Conservation (phyloP, 345 rosid genomes). For the Eucalyptus camaldulensis region DNA sequence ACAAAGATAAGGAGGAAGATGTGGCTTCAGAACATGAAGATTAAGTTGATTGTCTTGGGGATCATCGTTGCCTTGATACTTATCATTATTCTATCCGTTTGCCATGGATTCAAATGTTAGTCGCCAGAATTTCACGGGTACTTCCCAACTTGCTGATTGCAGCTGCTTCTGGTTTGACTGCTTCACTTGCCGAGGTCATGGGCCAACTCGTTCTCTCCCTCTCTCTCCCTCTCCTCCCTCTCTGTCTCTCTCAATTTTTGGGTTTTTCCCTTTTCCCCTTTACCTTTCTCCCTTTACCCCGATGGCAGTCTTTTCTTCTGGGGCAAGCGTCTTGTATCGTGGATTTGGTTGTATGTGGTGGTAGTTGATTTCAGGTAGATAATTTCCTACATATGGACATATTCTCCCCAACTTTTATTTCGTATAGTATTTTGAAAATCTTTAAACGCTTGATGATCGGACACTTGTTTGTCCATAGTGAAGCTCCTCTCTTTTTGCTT, state of each 20-base stretch:
- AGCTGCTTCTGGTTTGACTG: neutral
- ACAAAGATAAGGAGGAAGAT: constrained; percentile 82
- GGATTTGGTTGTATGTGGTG: neutral
- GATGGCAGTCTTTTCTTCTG: neutral
- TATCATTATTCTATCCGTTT: constrained; percentile 51
- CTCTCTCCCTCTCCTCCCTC: neutral
- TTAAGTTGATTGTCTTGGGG: constrained; percentile 69
- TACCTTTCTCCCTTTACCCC: neutral
- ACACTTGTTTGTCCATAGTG: neutral
- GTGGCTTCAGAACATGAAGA: constrained; percentile 96
- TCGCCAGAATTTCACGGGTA: neutral
- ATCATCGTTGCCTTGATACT: constrained; percentile 54
- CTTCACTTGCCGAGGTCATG: neutral
- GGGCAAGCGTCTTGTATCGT: neutral
- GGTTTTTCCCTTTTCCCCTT: neutral
- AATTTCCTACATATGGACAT: neutral
- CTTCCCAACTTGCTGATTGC: neutral
- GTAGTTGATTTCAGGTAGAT: neutral
- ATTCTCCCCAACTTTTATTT: neutral
- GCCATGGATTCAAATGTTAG: constrained; percentile 70
- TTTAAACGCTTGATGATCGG: neutral
- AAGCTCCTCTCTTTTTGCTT: neutral
- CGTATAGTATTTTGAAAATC: neutral
- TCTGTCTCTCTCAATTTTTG: neutral
- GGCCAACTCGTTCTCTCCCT: neutral